Percentiles rank a stretch among this genome's conserved stretches.
These are phyloP conservation scores for Citrullus colocynthis DNA, from an alignment of 306 rosid genomes.

Conservation along the genomic window DNA sequence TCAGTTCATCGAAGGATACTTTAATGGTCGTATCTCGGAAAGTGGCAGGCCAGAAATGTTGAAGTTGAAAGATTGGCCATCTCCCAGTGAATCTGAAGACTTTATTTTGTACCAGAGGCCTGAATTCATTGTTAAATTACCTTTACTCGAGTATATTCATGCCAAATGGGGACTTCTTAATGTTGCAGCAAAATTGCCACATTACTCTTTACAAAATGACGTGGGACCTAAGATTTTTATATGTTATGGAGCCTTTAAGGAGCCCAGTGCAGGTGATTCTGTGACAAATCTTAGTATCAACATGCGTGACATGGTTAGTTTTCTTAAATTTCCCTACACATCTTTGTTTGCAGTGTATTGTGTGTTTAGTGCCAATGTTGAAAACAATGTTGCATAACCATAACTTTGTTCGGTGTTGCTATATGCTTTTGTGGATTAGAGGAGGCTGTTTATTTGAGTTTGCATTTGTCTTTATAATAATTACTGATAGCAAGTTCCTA, in stretches of 20 bases:
- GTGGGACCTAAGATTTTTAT: slow-evolving; percentile 91
- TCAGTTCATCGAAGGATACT: slow-evolving; percentile 72
- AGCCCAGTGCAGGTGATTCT: slow-evolving; percentile 55
- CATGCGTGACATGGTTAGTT: slow-evolving; percentile 88
- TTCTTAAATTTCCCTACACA: slow-evolving; percentile 6
- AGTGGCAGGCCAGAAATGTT: slow-evolving; percentile 70
- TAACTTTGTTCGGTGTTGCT: not conserved
- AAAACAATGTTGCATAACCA: not conserved
- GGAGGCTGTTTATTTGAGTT: not conserved
- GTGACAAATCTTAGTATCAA: slow-evolving; percentile 88
- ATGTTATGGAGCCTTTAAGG: slow-evolving; percentile 65
- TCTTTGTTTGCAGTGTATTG: not conserved
- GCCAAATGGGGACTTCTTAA: slow-evolving; percentile 98
- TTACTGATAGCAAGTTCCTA: not conserved
- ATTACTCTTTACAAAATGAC: slow-evolving; percentile 92
- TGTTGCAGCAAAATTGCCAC: slow-evolving; percentile 98
- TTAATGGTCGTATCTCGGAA: slow-evolving; percentile 45
- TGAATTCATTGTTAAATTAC: slow-evolving; percentile 85
- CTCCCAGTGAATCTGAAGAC: slow-evolving; percentile 90
- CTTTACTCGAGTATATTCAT: slow-evolving; percentile 91
- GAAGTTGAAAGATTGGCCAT: slow-evolving; percentile 94
- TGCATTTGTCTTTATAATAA: not conserved
- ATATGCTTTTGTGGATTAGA: not conserved
- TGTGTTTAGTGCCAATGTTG: not conserved
- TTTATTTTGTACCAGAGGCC: slow-evolving; percentile 92